phyloP scores from a whole-genome alignment of 306 rosid species.

The Macrotyloma uniflorum region DNA sequence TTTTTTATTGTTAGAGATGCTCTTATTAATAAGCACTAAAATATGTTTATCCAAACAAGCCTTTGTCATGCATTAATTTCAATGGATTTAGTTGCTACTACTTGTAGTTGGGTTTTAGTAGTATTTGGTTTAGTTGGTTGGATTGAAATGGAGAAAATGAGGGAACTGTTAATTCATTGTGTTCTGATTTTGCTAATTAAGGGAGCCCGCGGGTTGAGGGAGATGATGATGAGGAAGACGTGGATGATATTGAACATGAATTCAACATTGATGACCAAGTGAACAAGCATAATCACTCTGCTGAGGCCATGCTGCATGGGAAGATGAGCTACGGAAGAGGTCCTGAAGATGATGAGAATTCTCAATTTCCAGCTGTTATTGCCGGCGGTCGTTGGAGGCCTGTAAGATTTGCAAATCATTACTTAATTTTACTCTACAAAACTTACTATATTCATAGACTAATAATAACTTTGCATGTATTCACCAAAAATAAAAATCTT shows the following conservation, averaged over 20 bases:
- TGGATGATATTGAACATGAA: constrained; percentile 89
- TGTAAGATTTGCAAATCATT: constrained; percentile 36
- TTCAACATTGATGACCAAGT: constrained; percentile 46
- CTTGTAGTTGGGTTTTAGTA: not conserved
- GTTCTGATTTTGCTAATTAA: constrained; percentile 20
- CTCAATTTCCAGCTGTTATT: constrained; percentile 65
- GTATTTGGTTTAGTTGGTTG: not conserved
- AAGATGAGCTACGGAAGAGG: constrained; percentile 92
- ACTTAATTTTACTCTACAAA: not conserved
- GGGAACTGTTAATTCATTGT: not conserved
- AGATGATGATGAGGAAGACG: constrained; percentile 90
- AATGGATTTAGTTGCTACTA: not conserved
- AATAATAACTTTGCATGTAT: constrained; percentile 17
- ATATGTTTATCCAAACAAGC: not conserved
- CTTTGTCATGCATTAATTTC: not conserved
- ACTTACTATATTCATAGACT: not conserved
- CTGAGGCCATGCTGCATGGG: constrained; percentile 91
- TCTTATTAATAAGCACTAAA: too few species aligned
- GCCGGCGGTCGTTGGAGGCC: constrained; percentile 48
- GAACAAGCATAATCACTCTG: constrained; percentile 60
- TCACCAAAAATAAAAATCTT: too few species aligned
- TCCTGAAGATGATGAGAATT: constrained; percentile 66
- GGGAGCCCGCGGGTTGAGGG: constrained; percentile 98
- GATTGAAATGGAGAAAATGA: constrained; percentile 9
- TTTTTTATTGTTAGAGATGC: too few species aligned